Evolutionary conservation across 768 basidiomycete species (phyloP).

Genomic region (Boletus sp.): DNA sequence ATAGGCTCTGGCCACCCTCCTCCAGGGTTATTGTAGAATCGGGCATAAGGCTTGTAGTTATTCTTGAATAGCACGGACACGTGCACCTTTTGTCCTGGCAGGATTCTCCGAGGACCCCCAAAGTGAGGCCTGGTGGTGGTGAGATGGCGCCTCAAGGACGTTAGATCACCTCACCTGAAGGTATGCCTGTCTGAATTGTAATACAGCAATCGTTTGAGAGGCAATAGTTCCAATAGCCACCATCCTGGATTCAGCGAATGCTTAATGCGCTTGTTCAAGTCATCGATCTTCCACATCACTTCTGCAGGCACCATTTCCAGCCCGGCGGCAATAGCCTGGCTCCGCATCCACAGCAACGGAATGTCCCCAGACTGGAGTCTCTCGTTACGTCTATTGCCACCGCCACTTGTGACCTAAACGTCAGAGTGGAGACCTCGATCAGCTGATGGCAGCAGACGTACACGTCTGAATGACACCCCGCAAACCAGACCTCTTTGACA

Average conservation of each 20-base stretch:
- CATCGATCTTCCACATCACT: slow-evolving; percentile 29
- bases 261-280: slow-evolving; percentile 23
- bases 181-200: slow-evolving; percentile 26
- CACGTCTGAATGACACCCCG: slow-evolving; percentile 40
- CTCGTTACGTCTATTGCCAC: slow-evolving; percentile 28
- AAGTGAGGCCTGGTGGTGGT: slow-evolving; percentile 23
- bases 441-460: slow-evolving; percentile 12
- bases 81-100: slow-evolving; percentile 31
- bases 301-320: slow-evolving; percentile 21
- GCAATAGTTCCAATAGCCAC: slow-evolving; percentile 26
- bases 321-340: slow-evolving; percentile 26
- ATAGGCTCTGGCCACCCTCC: slow-evolving; percentile 27
- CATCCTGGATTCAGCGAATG: slow-evolving; percentile 13
- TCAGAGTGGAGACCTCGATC: background rate
- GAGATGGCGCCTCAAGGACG: background rate
- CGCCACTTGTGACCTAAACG: slow-evolving; percentile 15
- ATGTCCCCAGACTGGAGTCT: slow-evolving; percentile 28
- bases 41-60: slow-evolving; percentile 27
- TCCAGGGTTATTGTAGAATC: slow-evolving; percentile 19
- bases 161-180: slow-evolving; percentile 7
- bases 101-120: slow-evolving; percentile 24
- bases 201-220: slow-evolving; percentile 27
- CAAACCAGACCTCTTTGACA: slow-evolving; percentile 44
- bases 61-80: slow-evolving; percentile 30
- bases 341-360: slow-evolving; percentile 32